Evolutionary conservation across 2,329 filamentous ascomycete genomes (phyloP), one percentile per base, ranked within the genome.

Genomic region (Ciborinia camelliae): DNA sequence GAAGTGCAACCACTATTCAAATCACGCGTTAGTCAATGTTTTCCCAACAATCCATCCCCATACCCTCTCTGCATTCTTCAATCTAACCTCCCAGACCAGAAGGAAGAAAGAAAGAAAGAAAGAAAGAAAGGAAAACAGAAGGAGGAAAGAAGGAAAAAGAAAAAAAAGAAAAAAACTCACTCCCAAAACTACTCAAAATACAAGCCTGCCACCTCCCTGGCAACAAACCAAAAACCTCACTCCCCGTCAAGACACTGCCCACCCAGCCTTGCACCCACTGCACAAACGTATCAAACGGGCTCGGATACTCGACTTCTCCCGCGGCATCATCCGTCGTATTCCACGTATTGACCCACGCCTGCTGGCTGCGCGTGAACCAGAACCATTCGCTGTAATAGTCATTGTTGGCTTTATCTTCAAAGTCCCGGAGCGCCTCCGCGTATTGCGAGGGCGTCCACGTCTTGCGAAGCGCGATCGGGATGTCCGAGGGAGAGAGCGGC

Each of bases 381-480:
- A 82, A 82, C 79, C 79, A 82, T 67, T 82, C 80, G 28, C 74
- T 72, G 63, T 82, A 82, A 66, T 80, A 81, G 57, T 78, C 75
- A 37, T 78, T 75, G 0, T 70, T 69, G 18, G 78, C 78, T 3
- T 75, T 72, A 2, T 71, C 66, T 65, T 79, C 75, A 65, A 81
- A 82, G 0, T 75, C 72, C 6, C 50, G 67, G 5, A 76, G 72
- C 1, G 79, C 77, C 1, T 68, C 66, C 12, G 71, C 71, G n/a
- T 77, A 73, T 61, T 77, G 69, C 26, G 73, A 71, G 4, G 71
- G 69, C 2, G 74, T 76, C 63, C 75, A 73, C 1, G 72, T 69
- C 26, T 72, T 71, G 15, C 75, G 71, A 8, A 81, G 72, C 7
- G 76, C 76, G 10, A 71, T 65, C 12, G 80, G 80, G 37, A 81